Evolutionary conservation across 257 asterid genomes (phyloP), one percentile per base, ranked within the genome.

Genomic region (Fraxinus pennsylvanica): DNA sequence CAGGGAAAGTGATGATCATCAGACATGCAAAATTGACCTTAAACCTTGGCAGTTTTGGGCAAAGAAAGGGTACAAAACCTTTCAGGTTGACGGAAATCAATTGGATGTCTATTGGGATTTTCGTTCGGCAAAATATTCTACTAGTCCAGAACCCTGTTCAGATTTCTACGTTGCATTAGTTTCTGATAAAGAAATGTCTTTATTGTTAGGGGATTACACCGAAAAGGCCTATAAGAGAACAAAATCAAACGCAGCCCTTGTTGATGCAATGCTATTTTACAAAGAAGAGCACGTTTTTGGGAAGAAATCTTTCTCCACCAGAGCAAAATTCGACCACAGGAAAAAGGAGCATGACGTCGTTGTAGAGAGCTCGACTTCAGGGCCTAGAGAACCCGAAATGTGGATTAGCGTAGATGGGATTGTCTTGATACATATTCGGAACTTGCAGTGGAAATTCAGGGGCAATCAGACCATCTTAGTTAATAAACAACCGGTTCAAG

Each of bases 21-120:
- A 74, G 59, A 79, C 83, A 0, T 87, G 87, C 76, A 87, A 85
- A 75, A 85, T 89, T 76, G 93, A 89, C 75, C 79, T 87, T 14
- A 89, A 89, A 72, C 88, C 93, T 9, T 89, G 91, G 93, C 87
- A 87, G 29, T 87, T 89, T 71, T 89, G 93, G 93, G 85, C 88
- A 52, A 89, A 85, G 72, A 89, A 85, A 68, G 91, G 93, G 19
- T 84, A 75, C 91, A 89, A 89, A 25, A 39, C 87, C 1, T 81
- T 89, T 45, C 87, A 89, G 41, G 85, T 87, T 0, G 93, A 87
- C 6, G 90, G 85, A 0, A 69, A 36, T 39, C 88, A 82, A 54
- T 6, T 89, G 27, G 90, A 84, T 32, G 82, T 81, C 59, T 82
- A 87, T 27, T 89, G 93, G 93, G 91, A 89, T 75, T 67, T 89